Base-by-base conservation (phyloP, 495 filamentous ascomycete species). In the Rostrohypoxylon terebratum region DNA sequence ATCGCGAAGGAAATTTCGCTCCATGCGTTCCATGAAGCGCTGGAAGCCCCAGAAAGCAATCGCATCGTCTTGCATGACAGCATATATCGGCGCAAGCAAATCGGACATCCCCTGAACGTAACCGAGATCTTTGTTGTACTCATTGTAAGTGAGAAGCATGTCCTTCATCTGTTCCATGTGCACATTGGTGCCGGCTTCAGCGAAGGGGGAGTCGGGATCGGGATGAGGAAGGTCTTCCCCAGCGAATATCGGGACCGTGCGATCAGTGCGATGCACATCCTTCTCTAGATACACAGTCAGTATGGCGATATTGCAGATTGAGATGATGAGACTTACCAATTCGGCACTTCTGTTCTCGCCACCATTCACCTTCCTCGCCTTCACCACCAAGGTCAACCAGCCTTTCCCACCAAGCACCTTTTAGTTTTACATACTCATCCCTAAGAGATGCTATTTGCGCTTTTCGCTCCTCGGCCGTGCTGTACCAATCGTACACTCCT, bases 101-200 rank as follows among this genome's bases (percentile, higher is more conserved):
- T 99, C 96, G 33, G 93, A 97, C 96, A 99, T 99, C 55, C 96
- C 96, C 84, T 99, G 96, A 2, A 99, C 96, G 75, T 99, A 99
- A 31, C 96, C 96, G 1, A 98, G 84, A 47, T 94, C 91, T 33
- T 87, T 90, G 83, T 98, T 98, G 77, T 94, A 96, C 77, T 99
- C 96, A 77, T 98, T 98, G 78, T 99, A 99, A 0, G 96, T 98
- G 11, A 99, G 83, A 3, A 99, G 90, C 94, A 99, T 97, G 75
- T 99, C 96, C 80, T 99, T 99, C 88, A 98, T 90, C 79, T 99
- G 96, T 76, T 99, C 96, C 67, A 99, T 87, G 80, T 99, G 96
- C 34, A 98, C 95, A 72, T 99, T 99, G 25, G 96, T 99, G 59
- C 96, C 96, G 13, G 87, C 86, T 53, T 91, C 90, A 20, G 94